Evolutionary conservation across 306 rosid genomes (phyloP).

Genomic region (Luffa acutangula): DNA sequence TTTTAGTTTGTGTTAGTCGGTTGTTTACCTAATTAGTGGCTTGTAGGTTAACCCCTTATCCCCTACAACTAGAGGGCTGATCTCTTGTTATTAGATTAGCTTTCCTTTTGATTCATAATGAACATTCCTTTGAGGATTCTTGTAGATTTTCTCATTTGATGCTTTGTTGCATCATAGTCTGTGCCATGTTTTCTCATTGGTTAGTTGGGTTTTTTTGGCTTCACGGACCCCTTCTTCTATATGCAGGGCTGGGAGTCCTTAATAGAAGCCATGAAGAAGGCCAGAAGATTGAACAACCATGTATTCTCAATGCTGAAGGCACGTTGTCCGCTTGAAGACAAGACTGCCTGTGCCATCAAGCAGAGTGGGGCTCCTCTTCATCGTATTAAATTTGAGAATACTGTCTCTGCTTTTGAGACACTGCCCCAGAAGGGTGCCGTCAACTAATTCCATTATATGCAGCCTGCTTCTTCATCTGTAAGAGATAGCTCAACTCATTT

Average conservation of each 20-base stretch:
- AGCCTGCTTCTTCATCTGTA: neutral
- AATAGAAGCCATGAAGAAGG: conserved; percentile 89
- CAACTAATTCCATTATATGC: neutral
- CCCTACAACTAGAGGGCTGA: too few relatives aligned
- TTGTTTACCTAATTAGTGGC: too few relatives aligned
- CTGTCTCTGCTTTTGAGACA: conserved; percentile 91
- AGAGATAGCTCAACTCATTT: neutral
- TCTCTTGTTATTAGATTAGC: too few relatives aligned
- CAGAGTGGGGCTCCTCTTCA: conserved; percentile 97
- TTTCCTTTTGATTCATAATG: too few relatives aligned
- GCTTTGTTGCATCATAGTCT: neutral
- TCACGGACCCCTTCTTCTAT: neutral
- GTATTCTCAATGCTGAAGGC: conserved; percentile 97
- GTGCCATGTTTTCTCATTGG: neutral
- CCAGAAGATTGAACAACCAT: conserved; percentile 91
- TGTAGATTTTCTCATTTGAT: too few relatives aligned
- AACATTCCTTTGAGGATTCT: too few relatives aligned
- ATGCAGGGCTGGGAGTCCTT: conserved; percentile 78
- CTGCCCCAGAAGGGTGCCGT: conserved; percentile 78
- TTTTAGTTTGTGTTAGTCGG: too few relatives aligned
- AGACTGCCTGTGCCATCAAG: conserved; percentile 95
- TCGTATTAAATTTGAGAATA: conserved; percentile 78
- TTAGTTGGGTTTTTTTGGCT: neutral
- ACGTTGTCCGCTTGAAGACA: conserved; percentile 96
- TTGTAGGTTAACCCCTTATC: too few relatives aligned